phyloP scores from a whole-genome alignment of 2,329 filamentous ascomycete genomes.

The Paecilomyces niveus region DNA sequence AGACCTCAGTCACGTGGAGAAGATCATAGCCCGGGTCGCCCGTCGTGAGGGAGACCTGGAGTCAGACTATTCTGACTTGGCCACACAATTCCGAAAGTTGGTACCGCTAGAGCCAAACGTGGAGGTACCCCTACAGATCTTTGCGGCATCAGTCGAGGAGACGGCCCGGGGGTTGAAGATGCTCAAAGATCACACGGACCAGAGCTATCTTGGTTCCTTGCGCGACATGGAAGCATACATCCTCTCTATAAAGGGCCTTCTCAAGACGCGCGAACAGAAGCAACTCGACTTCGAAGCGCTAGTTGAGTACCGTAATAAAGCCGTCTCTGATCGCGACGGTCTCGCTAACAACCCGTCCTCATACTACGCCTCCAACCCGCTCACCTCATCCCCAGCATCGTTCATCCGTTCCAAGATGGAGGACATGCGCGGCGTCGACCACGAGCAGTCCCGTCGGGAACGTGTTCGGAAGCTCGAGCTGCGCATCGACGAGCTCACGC shows the following conservation, averaged over 20 bases:
- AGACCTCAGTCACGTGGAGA: conserved; percentile 86
- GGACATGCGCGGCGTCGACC: conserved; percentile 92
- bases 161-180: conserved; percentile 68
- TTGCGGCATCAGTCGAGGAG: conserved; percentile 79
- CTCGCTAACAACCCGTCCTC: conserved; percentile 59
- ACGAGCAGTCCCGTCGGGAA: conserved; percentile 83
- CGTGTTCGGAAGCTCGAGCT: conserved; percentile 84
- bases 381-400: conserved; percentile 62
- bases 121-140: conserved; percentile 72
- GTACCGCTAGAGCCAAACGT: conserved; percentile 83
- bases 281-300: conserved; percentile 96
- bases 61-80: conserved; percentile 78
- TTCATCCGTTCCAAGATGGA: conserved; percentile 94
- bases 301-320: conserved; percentile 91
- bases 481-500: conserved; percentile 83
- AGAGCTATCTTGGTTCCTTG: conserved; percentile 87
- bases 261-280: conserved; percentile 93
- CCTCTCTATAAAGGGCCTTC: conserved; percentile 72
- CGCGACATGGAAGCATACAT: conserved; percentile 96
- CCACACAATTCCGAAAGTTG: conserved; percentile 90
- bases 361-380: conserved; percentile 48
- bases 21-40: conserved; percentile 86
- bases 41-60: conserved; percentile 83
- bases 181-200: conserved; percentile 88
- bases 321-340: conserved; percentile 75